Evolutionary conservation across 2,329 filamentous ascomycete species (phyloP).

Genomic region (Paecilomyces formosus): DNA sequence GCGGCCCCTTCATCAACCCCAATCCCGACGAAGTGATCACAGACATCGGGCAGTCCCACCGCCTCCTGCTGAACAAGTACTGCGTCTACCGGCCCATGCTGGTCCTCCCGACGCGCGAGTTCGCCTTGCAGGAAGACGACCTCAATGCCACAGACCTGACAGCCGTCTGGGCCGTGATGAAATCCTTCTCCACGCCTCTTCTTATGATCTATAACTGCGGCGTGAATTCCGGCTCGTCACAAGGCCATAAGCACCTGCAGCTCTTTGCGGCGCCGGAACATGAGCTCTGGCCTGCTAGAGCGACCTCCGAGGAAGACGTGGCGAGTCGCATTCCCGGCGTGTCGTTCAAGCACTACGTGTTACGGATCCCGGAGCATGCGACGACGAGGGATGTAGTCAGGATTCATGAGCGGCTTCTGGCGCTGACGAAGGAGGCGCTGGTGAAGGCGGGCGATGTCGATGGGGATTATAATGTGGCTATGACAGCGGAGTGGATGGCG

Average conservation of each 20-base stretch:
- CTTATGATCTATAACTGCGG: constrained; percentile 42
- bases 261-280: constrained; percentile 27
- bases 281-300: constrained; percentile 13
- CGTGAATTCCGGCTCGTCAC: constrained; percentile 34
- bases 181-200: constrained; percentile 15
- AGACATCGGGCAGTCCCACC: constrained; percentile 11
- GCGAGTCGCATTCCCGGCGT: constrained; percentile 10
- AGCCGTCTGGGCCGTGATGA: constrained; percentile 30
- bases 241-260: constrained; percentile 42
- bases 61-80: constrained; percentile 18
- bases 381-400: constrained; percentile 5
- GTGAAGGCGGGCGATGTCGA: constrained; percentile 7
- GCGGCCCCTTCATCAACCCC: constrained; percentile 16
- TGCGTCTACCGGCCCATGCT: constrained; percentile 25
- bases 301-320: constrained; percentile 11
- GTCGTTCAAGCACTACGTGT: constrained; percentile 19
- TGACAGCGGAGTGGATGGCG: constrained; percentile 19
- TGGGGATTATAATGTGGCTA: constrained; percentile 18
- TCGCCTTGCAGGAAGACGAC: constrained; percentile 21
- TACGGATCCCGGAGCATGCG: constrained; percentile 12
- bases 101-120: constrained; percentile 32
- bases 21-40: constrained; percentile 14
- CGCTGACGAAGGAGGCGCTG: constrained; percentile 10
- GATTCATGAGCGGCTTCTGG: constrained; percentile 13
- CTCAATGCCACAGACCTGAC: constrained; percentile 29